Evolutionary conservation across 2,329 filamentous ascomycete genomes (phyloP), one percentile per base, ranked within the genome.

Genomic region (Chaetothyriales sp.): DNA sequence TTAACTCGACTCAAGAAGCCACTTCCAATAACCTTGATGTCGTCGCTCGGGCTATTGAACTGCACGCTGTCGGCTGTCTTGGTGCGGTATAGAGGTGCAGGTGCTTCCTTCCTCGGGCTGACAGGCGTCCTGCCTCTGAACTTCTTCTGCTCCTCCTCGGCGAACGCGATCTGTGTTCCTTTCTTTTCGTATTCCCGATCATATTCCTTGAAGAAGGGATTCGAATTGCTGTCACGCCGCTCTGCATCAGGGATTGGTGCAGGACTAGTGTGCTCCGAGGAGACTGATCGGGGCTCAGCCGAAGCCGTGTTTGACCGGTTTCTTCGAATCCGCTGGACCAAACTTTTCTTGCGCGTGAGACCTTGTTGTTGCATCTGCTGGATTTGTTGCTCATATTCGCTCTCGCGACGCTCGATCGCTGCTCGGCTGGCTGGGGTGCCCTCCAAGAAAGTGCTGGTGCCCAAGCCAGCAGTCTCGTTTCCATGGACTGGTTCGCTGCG

Each of bases 361-460:
- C 84, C 83, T 20, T 64, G 69, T 26, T 69, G 68, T 18, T 65
- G 54, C 20, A 63, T 55, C 5, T 70, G 69, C 19, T 75, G 67
- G 50, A 70, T 63, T 25, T 63, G 59, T 52, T 77, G 75, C 45
- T 83, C 77, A 18, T 75, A 76, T 54, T 85, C 87, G 28, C 77
- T 83, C 61, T 90, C 79, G 47, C 80, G 80, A 54, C 83, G 80
- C 64, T 86, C 79, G 49, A 95, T 86, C 18, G 84, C 86, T 6
- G 81, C 78, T 59, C 81, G 80, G 25, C 89, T 84, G 25, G 89
- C 92, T 12, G 92, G 90, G 1, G 92, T 84, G 36, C 92, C 92
- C 61, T 98, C 92, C 19, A 98, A 70, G 73, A 96, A 96, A 1
- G 92, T 98, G 32, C 88, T 94, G 1, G 89, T 95, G 49, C 92